Conservation (phyloP, 2,329 filamentous ascomycete genomes). For the Nannizzia gypsea region DNA sequence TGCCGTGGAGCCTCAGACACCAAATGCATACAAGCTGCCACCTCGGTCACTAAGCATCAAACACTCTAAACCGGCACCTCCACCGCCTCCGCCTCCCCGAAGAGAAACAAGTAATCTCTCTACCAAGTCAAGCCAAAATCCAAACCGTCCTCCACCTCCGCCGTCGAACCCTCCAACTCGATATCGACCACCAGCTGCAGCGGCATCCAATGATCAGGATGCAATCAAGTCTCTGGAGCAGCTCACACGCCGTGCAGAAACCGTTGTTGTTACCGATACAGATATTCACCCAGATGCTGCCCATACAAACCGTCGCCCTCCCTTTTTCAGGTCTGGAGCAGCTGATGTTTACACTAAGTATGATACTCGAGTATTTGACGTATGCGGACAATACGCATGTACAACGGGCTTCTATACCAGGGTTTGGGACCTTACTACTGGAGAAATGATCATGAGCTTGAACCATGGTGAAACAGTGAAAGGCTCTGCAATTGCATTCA, state of each 20-base stretch:
- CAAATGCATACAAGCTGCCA: background rate
- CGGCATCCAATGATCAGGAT: background rate
- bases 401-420: constrained; percentile 77
- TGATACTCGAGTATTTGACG: constrained; percentile 73
- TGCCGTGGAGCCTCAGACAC: background rate
- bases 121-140: constrained; percentile 16
- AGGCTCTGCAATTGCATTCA: constrained; percentile 71
- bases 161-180: background rate
- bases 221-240: background rate
- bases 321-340: constrained; percentile 58
- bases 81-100: constrained; percentile 21
- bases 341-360: constrained; percentile 72
- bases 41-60: background rate
- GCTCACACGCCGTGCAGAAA: constrained; percentile 26
- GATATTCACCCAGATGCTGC: constrained; percentile 70
- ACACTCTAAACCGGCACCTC: constrained; percentile 17
- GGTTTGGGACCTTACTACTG: constrained; percentile 75
- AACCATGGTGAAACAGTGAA: constrained; percentile 76
- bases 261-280: constrained; percentile 35
- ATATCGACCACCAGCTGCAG: background rate
- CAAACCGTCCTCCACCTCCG: background rate
- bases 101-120: constrained; percentile 19
- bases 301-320: constrained; percentile 71
- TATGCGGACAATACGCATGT: constrained; percentile 78
- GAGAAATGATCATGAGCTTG: constrained; percentile 68